These are phyloP conservation scores for Athelia psychrophila DNA, from an alignment of 1,284 basidiomycete species.

Conservation along the genomic window DNA sequence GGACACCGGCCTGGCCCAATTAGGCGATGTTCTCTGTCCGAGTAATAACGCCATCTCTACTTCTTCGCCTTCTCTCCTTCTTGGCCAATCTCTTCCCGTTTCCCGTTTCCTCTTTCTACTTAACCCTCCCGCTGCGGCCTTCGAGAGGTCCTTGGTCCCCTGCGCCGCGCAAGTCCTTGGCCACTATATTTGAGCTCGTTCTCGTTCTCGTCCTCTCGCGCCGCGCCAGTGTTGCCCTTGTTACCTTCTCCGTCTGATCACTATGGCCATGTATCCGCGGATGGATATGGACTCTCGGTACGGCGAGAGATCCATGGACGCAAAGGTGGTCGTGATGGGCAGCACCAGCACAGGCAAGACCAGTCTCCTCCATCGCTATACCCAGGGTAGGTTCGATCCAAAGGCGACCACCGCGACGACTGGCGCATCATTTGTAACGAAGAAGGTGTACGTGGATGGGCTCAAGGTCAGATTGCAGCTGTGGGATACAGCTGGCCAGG, in stretches of 20 bases:
- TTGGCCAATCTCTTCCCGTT: conserved; percentile 9
- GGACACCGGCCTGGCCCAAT: too few species aligned
- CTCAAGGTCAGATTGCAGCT: conserved; percentile 83
- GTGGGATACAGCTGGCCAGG: conserved; percentile 99
- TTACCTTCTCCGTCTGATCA: conserved; percentile 17
- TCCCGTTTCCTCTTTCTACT: conserved; percentile 17
- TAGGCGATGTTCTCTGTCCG: conserved; percentile 3
- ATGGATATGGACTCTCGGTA: conserved; percentile 69
- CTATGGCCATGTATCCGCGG: conserved; percentile 43
- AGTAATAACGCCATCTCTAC: conserved; percentile 16
- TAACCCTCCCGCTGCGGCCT: conserved; percentile 11
- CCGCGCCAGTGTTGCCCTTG: conserved; percentile 17
- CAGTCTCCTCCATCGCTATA: conserved; percentile 90
- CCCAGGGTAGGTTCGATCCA: conserved; percentile 86
- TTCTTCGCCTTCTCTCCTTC: conserved; percentile 10
- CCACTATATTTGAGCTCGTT: conserved; percentile 10
- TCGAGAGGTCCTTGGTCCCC: conserved; percentile 15
- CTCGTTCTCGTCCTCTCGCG: conserved; percentile 32
- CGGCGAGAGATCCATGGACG: conserved; percentile 79
- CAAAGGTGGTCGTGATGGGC: conserved; percentile 96
- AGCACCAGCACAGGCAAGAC: conserved; percentile 97
- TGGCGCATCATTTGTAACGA: conserved; percentile 92
- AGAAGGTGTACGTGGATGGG: conserved; percentile 89
- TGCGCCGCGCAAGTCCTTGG: conserved; percentile 9
- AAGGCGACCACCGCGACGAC: conserved; percentile 89